Evolutionary conservation across 2,329 filamentous ascomycete species (phyloP).

Genomic region (Xylaria sp.): DNA sequence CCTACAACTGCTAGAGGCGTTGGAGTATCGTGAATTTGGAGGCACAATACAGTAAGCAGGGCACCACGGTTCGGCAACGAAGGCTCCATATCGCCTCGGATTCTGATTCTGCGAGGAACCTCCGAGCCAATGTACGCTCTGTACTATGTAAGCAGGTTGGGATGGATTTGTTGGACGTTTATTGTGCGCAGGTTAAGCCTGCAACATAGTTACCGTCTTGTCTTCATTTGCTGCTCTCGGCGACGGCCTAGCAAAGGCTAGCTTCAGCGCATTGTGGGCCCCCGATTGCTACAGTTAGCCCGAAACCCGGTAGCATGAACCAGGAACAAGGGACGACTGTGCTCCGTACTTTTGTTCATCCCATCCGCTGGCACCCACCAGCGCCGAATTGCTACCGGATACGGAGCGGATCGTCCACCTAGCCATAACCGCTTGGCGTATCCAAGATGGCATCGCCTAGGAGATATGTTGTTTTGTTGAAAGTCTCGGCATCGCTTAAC

Average conservation of each 20-base stretch:
- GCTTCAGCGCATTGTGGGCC: conserved; percentile 11
- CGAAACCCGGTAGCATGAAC: conserved; percentile 7
- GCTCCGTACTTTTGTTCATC: not conserved
- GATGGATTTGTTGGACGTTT: not conserved
- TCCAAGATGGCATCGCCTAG: conserved; percentile 6
- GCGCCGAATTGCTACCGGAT: conserved; percentile 5
- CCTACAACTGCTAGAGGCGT: not conserved
- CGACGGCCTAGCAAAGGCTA: not conserved
- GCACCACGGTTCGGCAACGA: not conserved
- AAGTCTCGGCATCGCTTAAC: not conserved
- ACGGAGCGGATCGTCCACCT: conserved; percentile 2
- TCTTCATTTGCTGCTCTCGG: not conserved
- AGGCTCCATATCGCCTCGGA: conserved; percentile 7
- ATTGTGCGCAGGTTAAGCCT: not conserved
- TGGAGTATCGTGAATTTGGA: not conserved
- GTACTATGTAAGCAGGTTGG: not conserved
- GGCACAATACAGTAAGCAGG: conserved; percentile 31
- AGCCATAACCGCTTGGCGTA: conserved; percentile 3
- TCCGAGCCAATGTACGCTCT: not conserved
- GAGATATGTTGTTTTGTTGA: not conserved
- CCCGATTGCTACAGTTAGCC: conserved; percentile 11
- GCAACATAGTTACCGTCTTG: not conserved
- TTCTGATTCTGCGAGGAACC: not conserved
- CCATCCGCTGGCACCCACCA: not conserved
- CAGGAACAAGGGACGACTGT: conserved; percentile 15